Evolutionary conservation across 495 filamentous ascomycete genomes (phyloP).

Genomic region (Neurospora tetraspora): DNA sequence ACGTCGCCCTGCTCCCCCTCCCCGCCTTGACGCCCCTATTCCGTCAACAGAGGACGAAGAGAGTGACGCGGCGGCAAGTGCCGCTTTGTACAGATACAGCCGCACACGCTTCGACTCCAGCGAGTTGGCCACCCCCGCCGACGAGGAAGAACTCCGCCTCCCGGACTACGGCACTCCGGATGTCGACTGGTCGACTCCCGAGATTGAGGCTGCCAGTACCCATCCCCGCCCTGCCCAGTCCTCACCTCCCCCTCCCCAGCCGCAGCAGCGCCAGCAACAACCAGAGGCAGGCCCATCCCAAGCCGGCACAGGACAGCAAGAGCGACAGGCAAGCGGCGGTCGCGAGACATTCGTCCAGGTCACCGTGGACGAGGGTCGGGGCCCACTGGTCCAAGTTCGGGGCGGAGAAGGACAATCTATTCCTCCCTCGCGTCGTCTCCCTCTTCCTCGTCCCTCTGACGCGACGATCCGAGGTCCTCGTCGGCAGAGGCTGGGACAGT

Average conservation of each 20-base stretch:
- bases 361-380: fast-evolving
- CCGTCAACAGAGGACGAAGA: background rate
- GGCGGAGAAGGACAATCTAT: fast-evolving
- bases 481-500: background rate
- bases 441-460: background rate
- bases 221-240: background rate
- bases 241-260: background rate
- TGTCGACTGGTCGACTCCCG: background rate
- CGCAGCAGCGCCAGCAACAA: background rate
- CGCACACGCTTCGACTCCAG: background rate
- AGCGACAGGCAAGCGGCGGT: background rate
- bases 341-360: background rate
- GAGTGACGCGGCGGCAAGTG: background rate
- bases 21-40: background rate
- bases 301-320: background rate
- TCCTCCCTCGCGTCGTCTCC: background rate
- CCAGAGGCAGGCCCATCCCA: background rate
- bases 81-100: background rate
- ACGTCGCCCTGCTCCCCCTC: background rate
- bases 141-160: background rate
- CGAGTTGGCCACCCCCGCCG: background rate
- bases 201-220: background rate
- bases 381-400: fast-evolving
- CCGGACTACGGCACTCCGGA: background rate
- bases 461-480: background rate